A percentile compares a stretch with the other conserved stretches of the same genome.
Conservation (phyloP, 306 rosid species). For the Lagenaria siceraria region DNA sequence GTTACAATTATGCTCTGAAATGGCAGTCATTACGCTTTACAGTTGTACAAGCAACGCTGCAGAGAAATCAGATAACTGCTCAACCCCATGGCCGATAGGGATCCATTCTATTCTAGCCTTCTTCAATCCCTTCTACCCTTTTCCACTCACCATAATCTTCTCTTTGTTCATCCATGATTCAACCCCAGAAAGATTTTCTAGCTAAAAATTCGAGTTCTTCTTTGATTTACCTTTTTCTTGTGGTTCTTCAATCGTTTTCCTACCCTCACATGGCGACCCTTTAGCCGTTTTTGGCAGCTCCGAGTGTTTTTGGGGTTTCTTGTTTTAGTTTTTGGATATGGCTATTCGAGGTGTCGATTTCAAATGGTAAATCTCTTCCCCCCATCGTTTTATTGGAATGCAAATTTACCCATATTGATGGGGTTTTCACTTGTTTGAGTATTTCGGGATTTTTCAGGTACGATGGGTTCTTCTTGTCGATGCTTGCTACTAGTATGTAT, state of each 20-base stretch:
- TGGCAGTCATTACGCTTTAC: constrained; percentile 8
- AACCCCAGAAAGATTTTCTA: not conserved
- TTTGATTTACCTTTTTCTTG: constrained; percentile 13
- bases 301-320: constrained; percentile 16
- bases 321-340: constrained; percentile 24
- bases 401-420: not conserved
- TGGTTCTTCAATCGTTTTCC: constrained; percentile 14
- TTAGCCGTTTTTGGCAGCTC: constrained; percentile 11
- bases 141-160: not conserved
- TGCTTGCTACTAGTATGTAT: constrained; percentile 80
- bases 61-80: not conserved
- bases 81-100: not conserved
- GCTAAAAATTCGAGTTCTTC: not conserved
- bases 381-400: not conserved
- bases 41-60: constrained; percentile 11
- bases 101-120: not conserved
- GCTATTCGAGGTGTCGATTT: constrained; percentile 89
- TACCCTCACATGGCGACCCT: constrained; percentile 7
- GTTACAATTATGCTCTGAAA: constrained; percentile 9
- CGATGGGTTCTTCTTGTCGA: constrained; percentile 91
- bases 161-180: not conserved
- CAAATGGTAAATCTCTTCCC: constrained; percentile 58
- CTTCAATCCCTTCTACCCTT: not conserved
- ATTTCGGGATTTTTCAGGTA: constrained; percentile 15
- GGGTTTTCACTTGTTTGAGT: not conserved